These are phyloP conservation scores for Solanum virginianum DNA, from an alignment of 257 asterid species.

Conservation along the genomic window DNA sequence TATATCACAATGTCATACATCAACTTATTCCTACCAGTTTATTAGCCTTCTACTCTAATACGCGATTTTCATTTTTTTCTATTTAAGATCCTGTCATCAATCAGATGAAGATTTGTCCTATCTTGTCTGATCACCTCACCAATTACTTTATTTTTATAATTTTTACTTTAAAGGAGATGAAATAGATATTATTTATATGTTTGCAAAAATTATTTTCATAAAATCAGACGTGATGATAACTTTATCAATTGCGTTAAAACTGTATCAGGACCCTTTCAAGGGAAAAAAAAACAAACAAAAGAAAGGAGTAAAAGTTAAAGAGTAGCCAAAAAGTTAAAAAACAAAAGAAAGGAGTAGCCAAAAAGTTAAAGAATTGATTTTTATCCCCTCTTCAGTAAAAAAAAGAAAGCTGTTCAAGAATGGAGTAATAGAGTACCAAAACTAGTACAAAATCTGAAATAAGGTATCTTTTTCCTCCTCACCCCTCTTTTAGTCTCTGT, in stretches of 20 bases:
- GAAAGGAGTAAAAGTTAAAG: neutral
- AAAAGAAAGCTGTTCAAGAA: slow-evolving; percentile 2
- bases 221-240: neutral
- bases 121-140: too few species aligned
- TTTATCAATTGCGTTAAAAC: neutral
- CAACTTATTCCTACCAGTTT: too few species aligned
- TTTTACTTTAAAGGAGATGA: too few species aligned
- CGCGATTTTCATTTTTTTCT: too few species aligned
- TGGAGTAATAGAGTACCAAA: slow-evolving; percentile 9
- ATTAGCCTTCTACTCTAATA: too few species aligned
- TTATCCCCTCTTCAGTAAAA: neutral
- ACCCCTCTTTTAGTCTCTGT: slow-evolving; percentile 13
- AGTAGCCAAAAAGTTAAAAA: neutral
- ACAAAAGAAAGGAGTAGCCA: neutral
- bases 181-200: neutral
- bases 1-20: too few species aligned
- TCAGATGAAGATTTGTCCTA: too few species aligned
- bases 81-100: too few species aligned
- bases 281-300: too few species aligned
- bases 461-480: slow-evolving; percentile 13
- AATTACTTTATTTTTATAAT: too few species aligned
- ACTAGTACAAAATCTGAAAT: slow-evolving; percentile 15
- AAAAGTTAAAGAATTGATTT: neutral
- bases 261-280: too few species aligned
- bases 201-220: neutral